Evolutionary conservation across 1,284 basidiomycete genomes (phyloP), one percentile per base, ranked within the genome.

Genomic region (Fomitopsis palustris): DNA sequence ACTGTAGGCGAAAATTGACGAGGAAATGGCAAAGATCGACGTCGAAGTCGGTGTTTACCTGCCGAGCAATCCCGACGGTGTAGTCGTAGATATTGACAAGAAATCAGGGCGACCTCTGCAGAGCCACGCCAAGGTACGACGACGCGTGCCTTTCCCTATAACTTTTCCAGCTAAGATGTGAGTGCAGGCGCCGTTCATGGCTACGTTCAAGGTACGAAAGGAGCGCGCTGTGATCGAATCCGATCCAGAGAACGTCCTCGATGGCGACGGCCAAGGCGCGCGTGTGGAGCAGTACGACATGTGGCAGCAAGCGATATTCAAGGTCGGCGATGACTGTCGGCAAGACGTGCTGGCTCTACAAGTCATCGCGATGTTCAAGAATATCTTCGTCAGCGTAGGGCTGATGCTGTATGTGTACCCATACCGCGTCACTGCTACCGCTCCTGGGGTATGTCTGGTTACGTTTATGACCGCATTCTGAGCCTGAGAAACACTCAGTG

Each of bases 341-440:
- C 97, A 99, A 75, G 97, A 99, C 68, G 91, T 98, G 21, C 83
- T 99, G 41, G 97, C 97, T 0, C 78, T 99, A 57, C 97, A 99
- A 72, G 80, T 98, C 64, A 99, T 99, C 64, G 97, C 97, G 9
- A 98, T 99, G 94, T 97, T 99, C 84, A 99, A 99, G 77, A 98
- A 97, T 73, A 92, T 98, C 62, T 99, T 96, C 76, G 92, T 85
- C 14, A 82, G 82, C 61, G 85, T 96, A 55, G 97, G 97, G 1
- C 77, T 99, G 57, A 93, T 90, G 19, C 78, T 98, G 31, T 98
- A 99, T 69, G 82, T 99, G 27, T 96, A 88, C 74, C 97, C 97
- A 0, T 99, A 99, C 72, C 87, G 96, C 52, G 97, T 99, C 16
- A 98, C 95, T 7, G 96, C 97, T 1, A 99, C 97, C 2, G 96